phyloP scores from a whole-genome alignment of 345 rosid genomes.

The Pugionium dolabratum region DNA sequence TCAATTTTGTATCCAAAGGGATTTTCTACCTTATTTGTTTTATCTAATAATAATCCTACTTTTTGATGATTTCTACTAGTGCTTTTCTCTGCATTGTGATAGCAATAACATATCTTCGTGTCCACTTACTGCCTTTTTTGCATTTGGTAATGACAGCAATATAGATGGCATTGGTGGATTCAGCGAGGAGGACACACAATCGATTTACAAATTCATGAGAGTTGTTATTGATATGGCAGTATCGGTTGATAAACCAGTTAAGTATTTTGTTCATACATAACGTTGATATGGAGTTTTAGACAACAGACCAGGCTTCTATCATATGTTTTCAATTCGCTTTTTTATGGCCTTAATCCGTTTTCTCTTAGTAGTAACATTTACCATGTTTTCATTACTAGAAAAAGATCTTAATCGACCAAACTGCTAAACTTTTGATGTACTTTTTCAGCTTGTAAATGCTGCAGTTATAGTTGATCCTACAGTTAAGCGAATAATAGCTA shows the following conservation, averaged over 20 bases:
- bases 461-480: slow-evolving; percentile 81
- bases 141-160: slow-evolving; percentile 49
- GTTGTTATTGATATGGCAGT: slow-evolving; percentile 57
- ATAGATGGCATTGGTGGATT: slow-evolving; percentile 83
- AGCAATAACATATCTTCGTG: slow-evolving; percentile 10
- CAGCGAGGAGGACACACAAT: slow-evolving; percentile 57
- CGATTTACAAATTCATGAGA: slow-evolving; percentile 62
- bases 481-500: slow-evolving; percentile 53
- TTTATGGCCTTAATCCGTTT: not conserved
- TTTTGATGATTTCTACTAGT: not conserved
- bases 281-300: not conserved
- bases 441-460: slow-evolving; percentile 71
- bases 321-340: not conserved
- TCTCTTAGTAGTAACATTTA: not conserved
- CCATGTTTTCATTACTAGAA: slow-evolving; percentile 8
- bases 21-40: not conserved
- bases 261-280: slow-evolving; percentile 12
- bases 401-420: not conserved
- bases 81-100: not conserved
- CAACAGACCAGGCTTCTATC: not conserved
- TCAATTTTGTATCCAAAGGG: not conserved
- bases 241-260: slow-evolving; percentile 58
- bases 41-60: not conserved
- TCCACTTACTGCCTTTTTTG: not conserved
- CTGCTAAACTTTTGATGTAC: slow-evolving; percentile 17